phyloP scores from a whole-genome alignment of 73 alveolate genomes.

The Urostyla sp. region DNA sequence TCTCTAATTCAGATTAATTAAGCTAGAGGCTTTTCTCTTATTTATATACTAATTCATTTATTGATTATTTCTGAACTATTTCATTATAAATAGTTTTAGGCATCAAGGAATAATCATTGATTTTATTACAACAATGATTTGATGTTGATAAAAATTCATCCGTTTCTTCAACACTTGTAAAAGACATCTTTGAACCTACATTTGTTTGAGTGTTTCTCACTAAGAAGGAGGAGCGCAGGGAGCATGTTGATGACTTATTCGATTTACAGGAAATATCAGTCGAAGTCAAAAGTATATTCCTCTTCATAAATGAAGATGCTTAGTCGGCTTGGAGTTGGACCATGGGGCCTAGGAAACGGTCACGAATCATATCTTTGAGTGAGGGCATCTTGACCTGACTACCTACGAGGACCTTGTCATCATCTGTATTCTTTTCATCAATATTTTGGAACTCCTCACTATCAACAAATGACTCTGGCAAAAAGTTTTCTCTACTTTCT shows the following conservation, averaged over 20 bases:
- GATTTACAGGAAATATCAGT: constrained; percentile 15
- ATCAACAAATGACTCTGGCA: constrained; percentile 2
- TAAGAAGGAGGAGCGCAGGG: constrained; percentile 4
- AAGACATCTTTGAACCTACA: neutral
- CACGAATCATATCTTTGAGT: constrained; percentile 12
- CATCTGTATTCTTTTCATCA: constrained; percentile 3
- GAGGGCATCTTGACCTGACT: constrained; percentile 4
- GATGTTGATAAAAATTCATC: neutral
- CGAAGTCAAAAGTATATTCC: constrained; percentile 9
- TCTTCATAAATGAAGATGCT: neutral
- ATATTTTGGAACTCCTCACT: constrained; percentile 9
- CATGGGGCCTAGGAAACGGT: constrained; percentile 8
- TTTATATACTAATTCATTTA: neutral
- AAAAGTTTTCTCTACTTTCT: neutral
- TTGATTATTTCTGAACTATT: constrained; percentile 15
- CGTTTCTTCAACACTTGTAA: neutral
- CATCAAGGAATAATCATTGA: neutral
- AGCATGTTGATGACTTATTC: constrained; percentile 1
- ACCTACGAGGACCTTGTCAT: neutral
- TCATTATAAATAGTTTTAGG: constrained; percentile 23
- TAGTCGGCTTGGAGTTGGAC: neutral
- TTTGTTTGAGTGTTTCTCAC: neutral
- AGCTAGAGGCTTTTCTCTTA: neutral
- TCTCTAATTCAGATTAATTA: neutral
- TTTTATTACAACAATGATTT: neutral